Base-by-base conservation (phyloP, 345 rosid genomes). In the Salix suchowensis region DNA sequence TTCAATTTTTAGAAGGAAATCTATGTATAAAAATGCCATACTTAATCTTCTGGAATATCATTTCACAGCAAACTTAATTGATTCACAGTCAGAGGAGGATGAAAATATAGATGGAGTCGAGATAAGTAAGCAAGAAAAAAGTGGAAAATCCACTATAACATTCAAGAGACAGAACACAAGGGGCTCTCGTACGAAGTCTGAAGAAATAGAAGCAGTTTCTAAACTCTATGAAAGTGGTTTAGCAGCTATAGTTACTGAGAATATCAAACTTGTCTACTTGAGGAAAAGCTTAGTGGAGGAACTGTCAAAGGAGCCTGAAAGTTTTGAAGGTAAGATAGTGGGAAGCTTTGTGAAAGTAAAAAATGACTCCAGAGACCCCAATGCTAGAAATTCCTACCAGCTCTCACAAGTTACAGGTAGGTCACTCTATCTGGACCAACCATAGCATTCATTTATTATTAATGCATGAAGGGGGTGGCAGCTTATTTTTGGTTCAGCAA, bases 281-380 rank as follows among this genome's bases (percentile, higher is more conserved):
- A 84, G 89, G 70, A 89, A 68, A 76, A 80, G 88, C 86, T 82
- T 89, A 52, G 73, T 88, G 58, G 60, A 76, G 76, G 83, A 82
- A 79, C 54, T 89, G 24, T 21, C 60, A 69, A 81, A 79, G 74
- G 85, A 87, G 54, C 64, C 71, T 7, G 85, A 80, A 28, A 71
- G 66, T 12, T 81, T 83, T 67, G 86, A 65, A 68, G 79, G 64
- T n/a, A 88, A 89, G 78, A 82, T 88, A 44, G 75, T 86, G 55
- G 91, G 90, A 76, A 78, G 88, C 81, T 89, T 88, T 81, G 88
- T 89, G 81, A 88, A 84, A 84, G 87, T 89, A 40, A 89, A 79
- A 82, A 80, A 74, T 71, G 84, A 73, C 54, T 70, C 84, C 69
- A 78, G 68, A 67, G 85, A 87, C 34, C 5, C 5, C 68, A 55